Evolutionary conservation across 2,329 filamentous ascomycete genomes (phyloP).

Genomic region (Aspergillus pseudoterreus): DNA sequence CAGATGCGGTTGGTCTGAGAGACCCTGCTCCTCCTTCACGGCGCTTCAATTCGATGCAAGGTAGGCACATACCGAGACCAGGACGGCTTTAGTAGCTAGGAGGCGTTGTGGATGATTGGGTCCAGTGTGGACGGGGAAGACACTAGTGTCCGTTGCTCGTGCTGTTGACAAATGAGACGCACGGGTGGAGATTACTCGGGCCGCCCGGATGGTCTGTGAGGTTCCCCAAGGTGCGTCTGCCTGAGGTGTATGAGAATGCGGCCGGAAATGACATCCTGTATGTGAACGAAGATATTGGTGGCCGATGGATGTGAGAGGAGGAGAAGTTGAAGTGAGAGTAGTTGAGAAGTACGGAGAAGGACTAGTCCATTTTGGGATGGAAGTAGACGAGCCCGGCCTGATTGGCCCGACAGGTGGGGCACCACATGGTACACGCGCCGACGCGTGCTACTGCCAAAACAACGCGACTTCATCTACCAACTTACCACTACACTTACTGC

Average conservation of each 20-base stretch:
- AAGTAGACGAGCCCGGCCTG: neutral
- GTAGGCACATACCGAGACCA: too few species aligned
- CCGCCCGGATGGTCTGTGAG: neutral
- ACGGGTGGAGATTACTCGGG: neutral
- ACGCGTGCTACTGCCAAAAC: neutral
- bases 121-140: neutral
- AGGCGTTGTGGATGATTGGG: neutral
- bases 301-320: too few species aligned
- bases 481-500: too few species aligned
- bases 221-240: neutral
- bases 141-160: neutral
- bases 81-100: too few species aligned
- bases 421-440: neutral
- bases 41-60: too few species aligned
- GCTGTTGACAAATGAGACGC: neutral
- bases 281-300: too few species aligned
- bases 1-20: neutral
- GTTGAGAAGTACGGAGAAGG: too few species aligned
- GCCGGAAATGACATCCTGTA: neutral
- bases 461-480: neutral
- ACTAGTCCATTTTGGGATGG: neutral
- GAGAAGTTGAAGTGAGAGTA: too few species aligned
- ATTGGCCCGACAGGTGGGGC: neutral
- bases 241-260: neutral
- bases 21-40: neutral